Percentiles rank a stretch among this genome's conserved stretches.
Conservation (phyloP, 2,329 filamentous ascomycete genomes). For the Phaeophleospora eucalypticola region DNA sequence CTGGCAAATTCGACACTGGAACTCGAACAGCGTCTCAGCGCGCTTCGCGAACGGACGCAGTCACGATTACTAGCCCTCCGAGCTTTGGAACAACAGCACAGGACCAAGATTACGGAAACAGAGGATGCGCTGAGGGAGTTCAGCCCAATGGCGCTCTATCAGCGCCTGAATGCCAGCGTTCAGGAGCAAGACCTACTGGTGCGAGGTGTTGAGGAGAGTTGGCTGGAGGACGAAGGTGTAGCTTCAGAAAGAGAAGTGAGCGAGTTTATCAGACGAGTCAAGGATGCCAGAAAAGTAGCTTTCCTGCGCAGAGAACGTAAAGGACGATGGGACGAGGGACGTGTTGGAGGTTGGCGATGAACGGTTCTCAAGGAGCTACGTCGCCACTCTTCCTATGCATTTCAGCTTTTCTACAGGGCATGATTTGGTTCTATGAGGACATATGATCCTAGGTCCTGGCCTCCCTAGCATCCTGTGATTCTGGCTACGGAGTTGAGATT, state of each 20-base stretch:
- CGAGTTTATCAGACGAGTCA: slow-evolving; percentile 79
- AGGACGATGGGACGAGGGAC: slow-evolving; percentile 90
- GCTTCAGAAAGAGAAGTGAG: slow-evolving; percentile 76
- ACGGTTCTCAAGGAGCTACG: too few relatives aligned
- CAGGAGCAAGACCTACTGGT: slow-evolving; percentile 80
- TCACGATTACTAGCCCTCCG: slow-evolving; percentile 78
- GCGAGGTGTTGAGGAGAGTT: slow-evolving; percentile 84
- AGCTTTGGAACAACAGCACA: slow-evolving; percentile 88
- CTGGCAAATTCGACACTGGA: slow-evolving; percentile 61
- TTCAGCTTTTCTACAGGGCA: too few relatives aligned
- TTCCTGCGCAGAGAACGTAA: slow-evolving; percentile 83
- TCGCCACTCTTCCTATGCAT: too few relatives aligned
- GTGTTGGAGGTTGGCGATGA: slow-evolving; percentile 91
- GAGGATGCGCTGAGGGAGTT: slow-evolving; percentile 80
- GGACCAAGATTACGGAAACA: slow-evolving; percentile 82
- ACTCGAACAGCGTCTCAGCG: slow-evolving; percentile 56
- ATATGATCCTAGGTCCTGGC: too few relatives aligned
- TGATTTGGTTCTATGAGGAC: too few relatives aligned
- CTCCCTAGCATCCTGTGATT: too few relatives aligned
- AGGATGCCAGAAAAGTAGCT: slow-evolving; percentile 72
- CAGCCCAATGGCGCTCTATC: slow-evolving; percentile 80
- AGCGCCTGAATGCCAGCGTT: slow-evolving; percentile 69
- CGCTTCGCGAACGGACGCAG: slow-evolving; percentile 67
- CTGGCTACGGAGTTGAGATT: too few relatives aligned
- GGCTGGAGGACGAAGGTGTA: slow-evolving; percentile 62